Evolutionary conservation across 2,329 filamentous ascomycete genomes (phyloP).

Genomic region (Trichoderma sp.): DNA sequence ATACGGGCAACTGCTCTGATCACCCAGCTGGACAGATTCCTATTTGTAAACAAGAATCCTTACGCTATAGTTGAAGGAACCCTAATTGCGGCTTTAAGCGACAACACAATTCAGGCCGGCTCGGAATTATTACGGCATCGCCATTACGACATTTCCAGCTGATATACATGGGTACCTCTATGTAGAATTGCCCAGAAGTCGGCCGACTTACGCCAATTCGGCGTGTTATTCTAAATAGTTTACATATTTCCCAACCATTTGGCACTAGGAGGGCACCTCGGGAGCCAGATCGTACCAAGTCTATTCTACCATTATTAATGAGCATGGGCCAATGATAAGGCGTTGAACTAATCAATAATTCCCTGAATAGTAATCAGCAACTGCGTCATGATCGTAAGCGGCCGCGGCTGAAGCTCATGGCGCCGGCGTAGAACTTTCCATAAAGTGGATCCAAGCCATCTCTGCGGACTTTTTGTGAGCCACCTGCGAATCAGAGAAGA

Average conservation of each 20-base stretch:
- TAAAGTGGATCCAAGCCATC: not conserved
- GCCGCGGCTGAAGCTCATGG: not conserved
- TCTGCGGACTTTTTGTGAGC: not conserved
- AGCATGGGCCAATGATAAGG: not conserved
- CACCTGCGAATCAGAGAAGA: not conserved
- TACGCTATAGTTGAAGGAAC: not conserved
- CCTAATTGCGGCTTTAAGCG: not conserved
- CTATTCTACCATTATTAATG: not conserved
- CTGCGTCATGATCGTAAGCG: not conserved
- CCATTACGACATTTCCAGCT: not conserved
- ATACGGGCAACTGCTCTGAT: not conserved
- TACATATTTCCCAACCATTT: not conserved
- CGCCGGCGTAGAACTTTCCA: not conserved
- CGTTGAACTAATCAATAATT: not conserved
- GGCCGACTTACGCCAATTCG: not conserved
- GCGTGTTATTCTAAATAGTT: not conserved
- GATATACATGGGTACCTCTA: not conserved
- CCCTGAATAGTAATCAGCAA: not conserved
- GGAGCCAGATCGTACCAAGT: not conserved
- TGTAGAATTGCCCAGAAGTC: not conserved
- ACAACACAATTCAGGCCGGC: not conserved
- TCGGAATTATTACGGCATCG: slow-evolving; percentile 5
- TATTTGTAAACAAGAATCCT: not conserved
- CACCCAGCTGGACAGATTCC: not conserved
- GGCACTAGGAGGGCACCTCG: not conserved